These are phyloP conservation scores for Globisporangium ultimum DNA, from an alignment of 352 stramenopile species.

Conservation along the genomic window DNA sequence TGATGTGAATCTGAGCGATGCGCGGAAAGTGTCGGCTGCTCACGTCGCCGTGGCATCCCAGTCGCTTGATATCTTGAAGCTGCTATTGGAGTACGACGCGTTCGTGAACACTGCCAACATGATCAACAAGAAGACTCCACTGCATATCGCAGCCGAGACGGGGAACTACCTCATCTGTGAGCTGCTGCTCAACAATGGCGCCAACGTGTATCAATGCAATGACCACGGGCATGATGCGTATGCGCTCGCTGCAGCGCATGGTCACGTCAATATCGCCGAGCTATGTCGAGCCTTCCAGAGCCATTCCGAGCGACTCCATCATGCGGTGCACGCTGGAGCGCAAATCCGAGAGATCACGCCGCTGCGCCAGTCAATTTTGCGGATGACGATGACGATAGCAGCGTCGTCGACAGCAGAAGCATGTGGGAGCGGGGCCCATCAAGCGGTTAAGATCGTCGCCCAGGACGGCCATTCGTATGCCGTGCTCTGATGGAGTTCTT, in stretches of 20 bases:
- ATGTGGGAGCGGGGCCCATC: conserved; percentile 3
- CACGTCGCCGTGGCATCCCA: conserved; percentile 51
- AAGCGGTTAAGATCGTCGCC: conserved; percentile 15
- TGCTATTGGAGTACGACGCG: conserved; percentile 44
- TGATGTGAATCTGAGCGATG: conserved; percentile 47
- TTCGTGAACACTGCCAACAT: conserved; percentile 46
- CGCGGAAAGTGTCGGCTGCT: conserved; percentile 37
- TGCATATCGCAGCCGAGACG: conserved; percentile 52
- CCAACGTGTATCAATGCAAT: conserved; percentile 16
- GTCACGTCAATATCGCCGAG: conserved; percentile 16
- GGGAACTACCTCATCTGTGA: conserved; percentile 51
- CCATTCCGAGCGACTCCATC: conserved; percentile 7
- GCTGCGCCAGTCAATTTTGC: conserved; percentile 4
- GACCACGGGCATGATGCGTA: conserved; percentile 12
- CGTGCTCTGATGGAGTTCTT: conserved; percentile 2
- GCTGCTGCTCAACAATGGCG: conserved; percentile 28
- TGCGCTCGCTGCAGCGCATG: conserved; percentile 9
- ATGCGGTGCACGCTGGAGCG: too few species aligned
- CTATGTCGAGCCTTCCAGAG: conserved; percentile 16
- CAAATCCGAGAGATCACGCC: conserved; percentile 8
- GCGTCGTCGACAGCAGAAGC: conserved; percentile 11
- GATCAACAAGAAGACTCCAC: conserved; percentile 47
- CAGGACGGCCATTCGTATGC: conserved; percentile 17
- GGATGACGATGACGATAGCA: conserved; percentile 16
- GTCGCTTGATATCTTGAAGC: conserved; percentile 27